phyloP scores from a whole-genome alignment of 257 asterid genomes.

The Solanum clarkiae region DNA sequence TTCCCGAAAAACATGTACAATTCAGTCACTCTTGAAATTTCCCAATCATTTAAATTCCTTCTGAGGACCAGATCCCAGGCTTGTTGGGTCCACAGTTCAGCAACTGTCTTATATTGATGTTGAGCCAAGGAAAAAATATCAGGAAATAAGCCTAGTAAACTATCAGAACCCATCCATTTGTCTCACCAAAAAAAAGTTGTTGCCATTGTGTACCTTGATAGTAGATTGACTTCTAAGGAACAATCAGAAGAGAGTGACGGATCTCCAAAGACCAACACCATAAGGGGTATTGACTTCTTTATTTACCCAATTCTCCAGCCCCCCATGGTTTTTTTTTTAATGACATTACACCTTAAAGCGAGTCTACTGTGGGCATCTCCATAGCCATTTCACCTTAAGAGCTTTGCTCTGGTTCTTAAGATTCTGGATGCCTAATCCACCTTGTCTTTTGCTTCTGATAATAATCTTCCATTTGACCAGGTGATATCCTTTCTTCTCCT shows the following conservation, averaged over 20 bases:
- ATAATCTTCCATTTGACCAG: background rate
- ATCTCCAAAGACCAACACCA: background rate
- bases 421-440: background rate
- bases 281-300: background rate
- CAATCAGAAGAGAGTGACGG: background rate
- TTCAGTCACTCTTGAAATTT: background rate
- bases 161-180: background rate
- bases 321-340: background rate
- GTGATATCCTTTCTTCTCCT: background rate
- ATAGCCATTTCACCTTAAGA: background rate
- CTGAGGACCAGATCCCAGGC: background rate
- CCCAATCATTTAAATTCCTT: background rate
- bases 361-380: background rate
- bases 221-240: background rate
- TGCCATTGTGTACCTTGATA: background rate
- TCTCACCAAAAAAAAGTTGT: background rate
- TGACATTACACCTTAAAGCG: background rate
- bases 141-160: background rate
- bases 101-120: background rate
- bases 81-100: background rate
- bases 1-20: background rate
- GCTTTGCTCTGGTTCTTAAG: background rate
- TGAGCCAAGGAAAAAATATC: background rate
- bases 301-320: background rate
- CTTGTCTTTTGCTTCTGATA: background rate